A percentile compares a stretch with the other conserved stretches of the same genome.
Conservation (phyloP, 2,329 filamentous ascomycete species). For the Neoscytalidium dimidiatum region DNA sequence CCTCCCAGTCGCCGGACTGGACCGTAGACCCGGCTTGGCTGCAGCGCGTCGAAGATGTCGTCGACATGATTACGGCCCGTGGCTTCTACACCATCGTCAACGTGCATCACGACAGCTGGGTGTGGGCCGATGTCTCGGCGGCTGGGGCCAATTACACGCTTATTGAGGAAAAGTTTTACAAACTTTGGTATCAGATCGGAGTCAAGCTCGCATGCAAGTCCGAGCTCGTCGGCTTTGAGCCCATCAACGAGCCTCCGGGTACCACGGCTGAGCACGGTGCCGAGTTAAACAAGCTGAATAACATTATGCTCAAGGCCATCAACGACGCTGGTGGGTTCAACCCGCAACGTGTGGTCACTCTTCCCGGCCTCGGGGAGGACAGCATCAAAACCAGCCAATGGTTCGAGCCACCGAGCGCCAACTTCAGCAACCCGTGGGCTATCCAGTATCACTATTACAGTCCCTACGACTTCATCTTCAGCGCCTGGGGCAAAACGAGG, state of each 20-base stretch:
- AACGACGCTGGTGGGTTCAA: constrained; percentile 59
- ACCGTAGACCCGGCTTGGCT: constrained; percentile 58
- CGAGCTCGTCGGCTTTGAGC: constrained; percentile 57
- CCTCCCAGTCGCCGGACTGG: constrained; percentile 53
- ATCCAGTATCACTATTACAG: constrained; percentile 65
- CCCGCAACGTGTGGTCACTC: constrained; percentile 55
- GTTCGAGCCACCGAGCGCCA: constrained; percentile 51
- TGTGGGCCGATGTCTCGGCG: constrained; percentile 57
- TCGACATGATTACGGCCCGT: constrained; percentile 56
- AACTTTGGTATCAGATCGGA: constrained; percentile 61
- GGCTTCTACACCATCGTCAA: constrained; percentile 59
- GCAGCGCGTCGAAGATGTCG: constrained; percentile 58
- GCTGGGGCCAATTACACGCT: constrained; percentile 49
- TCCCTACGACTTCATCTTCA: constrained; percentile 49
- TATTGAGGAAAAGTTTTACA: constrained; percentile 59
- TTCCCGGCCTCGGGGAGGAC: constrained; percentile 56
- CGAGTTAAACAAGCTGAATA: constrained; percentile 57
- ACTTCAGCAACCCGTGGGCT: constrained; percentile 58
- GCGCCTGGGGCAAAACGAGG: constrained; percentile 59
- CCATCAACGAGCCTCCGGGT: constrained; percentile 62
- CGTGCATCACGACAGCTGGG: constrained; percentile 62
- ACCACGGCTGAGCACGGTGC: constrained; percentile 53
- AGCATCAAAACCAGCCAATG: constrained; percentile 55
- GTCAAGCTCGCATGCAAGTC: constrained; percentile 57
- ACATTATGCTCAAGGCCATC: constrained; percentile 58